Evolutionary conservation across 129 eudicot species (phyloP), one percentile per base, ranked within the genome.

Genomic region (Mikania micrantha): DNA sequence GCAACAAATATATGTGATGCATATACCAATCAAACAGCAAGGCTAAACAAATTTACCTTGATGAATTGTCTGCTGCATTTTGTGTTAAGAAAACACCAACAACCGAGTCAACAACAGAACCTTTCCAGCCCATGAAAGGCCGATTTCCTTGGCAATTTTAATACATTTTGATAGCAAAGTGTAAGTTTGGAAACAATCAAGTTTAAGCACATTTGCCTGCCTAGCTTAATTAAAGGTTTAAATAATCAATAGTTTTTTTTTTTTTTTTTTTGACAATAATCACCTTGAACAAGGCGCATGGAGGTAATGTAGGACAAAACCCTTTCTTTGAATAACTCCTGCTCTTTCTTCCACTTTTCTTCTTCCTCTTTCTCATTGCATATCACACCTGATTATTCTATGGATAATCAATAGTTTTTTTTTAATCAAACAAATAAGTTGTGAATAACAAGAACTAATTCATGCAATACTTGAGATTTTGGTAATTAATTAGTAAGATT

Each of bases 81-180:
- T 81, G 85, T 16, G 85, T 39, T 47, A 81, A 28, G 62, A 50
- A 73, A 19, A 64, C 82, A 16, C 85, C 86, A 34, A 65, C 80
- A 17, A 82, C 40, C 7, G 86, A 82, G 52, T 78, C 83, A 17
- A 74, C 58, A 2, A 82, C 82, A 28, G 80, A 82, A 21, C 83
- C 78, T 74, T 77, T 78, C 86, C 86, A 82, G 21, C 74, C 44
- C 62, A 70, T 73, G 76, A 82, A 82, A 12, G 67, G 24, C 38
- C 83, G 77, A 54, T 82, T 16, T 48, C 83, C 86, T 82, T 77
- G 60, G 38, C 5, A 47, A 47, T 12, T 28, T 17, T 27, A 11
- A 15, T 9, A 17, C 27, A 52, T 36, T 29, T 31, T 59, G 1
- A 0, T 16, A 2, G 22, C 11, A 24, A 3, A 25, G 11, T 21